Percentiles rank a stretch among this genome's conserved stretches.
phyloP scores from a whole-genome alignment of 768 basidiomycete species.

The Brasilioporus rufonigricans region DNA sequence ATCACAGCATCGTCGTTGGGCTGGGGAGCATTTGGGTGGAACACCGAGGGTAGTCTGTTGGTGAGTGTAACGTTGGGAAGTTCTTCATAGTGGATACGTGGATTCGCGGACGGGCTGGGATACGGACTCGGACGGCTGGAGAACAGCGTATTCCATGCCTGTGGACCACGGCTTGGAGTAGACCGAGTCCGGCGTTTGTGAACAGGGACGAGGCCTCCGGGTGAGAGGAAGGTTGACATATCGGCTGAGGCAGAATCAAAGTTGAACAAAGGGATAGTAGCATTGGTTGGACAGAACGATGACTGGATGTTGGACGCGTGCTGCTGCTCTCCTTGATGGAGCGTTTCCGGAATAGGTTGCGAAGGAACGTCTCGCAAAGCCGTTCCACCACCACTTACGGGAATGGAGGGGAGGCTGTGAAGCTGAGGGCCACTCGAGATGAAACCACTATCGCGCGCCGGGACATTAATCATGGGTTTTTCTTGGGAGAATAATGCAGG shows the following conservation, averaged over 20 bases:
- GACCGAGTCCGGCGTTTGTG: too few species aligned
- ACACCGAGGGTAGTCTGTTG: too few species aligned
- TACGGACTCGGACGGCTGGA: slow-evolving; percentile 53
- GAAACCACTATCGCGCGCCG: slow-evolving; percentile 51
- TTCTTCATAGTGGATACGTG: too few species aligned
- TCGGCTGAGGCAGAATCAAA: slow-evolving; percentile 39
- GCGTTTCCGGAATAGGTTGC: slow-evolving; percentile 46
- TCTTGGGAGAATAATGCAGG: slow-evolving; percentile 41
- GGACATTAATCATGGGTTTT: slow-evolving; percentile 58
- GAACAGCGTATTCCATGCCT: slow-evolving; percentile 32
- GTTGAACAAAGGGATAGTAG: slow-evolving; percentile 31
- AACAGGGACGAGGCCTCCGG: slow-evolving; percentile 27
- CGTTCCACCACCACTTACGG: slow-evolving; percentile 61
- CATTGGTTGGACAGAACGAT: slow-evolving; percentile 28
- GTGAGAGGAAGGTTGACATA: slow-evolving; percentile 40
- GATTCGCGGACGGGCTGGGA: too few species aligned
- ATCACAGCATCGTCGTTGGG: too few species aligned
- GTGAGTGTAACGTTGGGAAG: too few species aligned
- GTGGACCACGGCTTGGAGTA: too few species aligned
- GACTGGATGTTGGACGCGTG: slow-evolving; percentile 28
- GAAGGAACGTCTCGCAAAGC: slow-evolving; percentile 48
- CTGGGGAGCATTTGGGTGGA: too few species aligned
- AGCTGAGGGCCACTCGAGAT: slow-evolving; percentile 57
- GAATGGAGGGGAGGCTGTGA: slow-evolving; percentile 82
- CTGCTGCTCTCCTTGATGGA: slow-evolving; percentile 51